Percentiles rank a stretch among this genome's conserved stretches.
phyloP scores from a whole-genome alignment of 108 stramenopile genomes.

The Mayamaea pseudoterrestris region DNA sequence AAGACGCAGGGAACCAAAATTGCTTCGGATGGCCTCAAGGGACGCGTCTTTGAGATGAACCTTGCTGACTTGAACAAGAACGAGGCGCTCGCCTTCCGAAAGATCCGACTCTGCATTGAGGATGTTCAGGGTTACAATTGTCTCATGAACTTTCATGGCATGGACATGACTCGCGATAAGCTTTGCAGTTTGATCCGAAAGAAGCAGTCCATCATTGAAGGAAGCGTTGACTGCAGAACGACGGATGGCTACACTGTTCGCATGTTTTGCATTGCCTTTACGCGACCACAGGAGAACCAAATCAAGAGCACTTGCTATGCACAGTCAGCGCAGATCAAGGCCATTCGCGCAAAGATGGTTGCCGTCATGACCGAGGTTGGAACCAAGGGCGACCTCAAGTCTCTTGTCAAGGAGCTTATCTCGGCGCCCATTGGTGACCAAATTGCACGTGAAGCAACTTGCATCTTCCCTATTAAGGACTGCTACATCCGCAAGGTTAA shows the following conservation, averaged over 20 bases:
- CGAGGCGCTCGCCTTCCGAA: slow-evolving; percentile 91
- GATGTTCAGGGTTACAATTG: slow-evolving; percentile 99
- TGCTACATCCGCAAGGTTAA: slow-evolving; percentile 99
- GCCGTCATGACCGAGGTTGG: slow-evolving; percentile 89
- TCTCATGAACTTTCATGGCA: slow-evolving; percentile 98
- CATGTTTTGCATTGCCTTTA: slow-evolving; percentile 99
- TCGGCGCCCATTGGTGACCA: slow-evolving; percentile 88
- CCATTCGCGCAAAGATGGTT: slow-evolving; percentile 98
- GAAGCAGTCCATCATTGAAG: slow-evolving; percentile 98
- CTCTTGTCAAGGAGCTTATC: slow-evolving; percentile 95
- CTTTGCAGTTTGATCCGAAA: slow-evolving; percentile 98
- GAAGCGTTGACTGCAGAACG: slow-evolving; percentile 94
- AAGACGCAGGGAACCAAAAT: slow-evolving; percentile 97
- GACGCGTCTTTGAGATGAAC: slow-evolving; percentile 95
- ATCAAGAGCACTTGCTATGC: slow-evolving; percentile 97
- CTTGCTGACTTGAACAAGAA: slow-evolving; percentile 96
- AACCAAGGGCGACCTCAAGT: slow-evolving; percentile 96
- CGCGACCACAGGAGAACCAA: slow-evolving; percentile 91
- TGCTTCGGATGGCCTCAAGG: slow-evolving; percentile 95
- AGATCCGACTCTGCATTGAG: slow-evolving; percentile 96
- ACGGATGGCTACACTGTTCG: slow-evolving; percentile 98
- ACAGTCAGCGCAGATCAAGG: slow-evolving; percentile 88
- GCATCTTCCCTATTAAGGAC: slow-evolving; percentile 97
- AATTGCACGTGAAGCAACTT: slow-evolving; percentile 78
- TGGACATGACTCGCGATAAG: slow-evolving; percentile 99